A percentile compares a stretch with the other conserved stretches of the same genome.
Conservation (phyloP, 495 filamentous ascomycete genomes). For the Xanthoparmelia taractica region DNA sequence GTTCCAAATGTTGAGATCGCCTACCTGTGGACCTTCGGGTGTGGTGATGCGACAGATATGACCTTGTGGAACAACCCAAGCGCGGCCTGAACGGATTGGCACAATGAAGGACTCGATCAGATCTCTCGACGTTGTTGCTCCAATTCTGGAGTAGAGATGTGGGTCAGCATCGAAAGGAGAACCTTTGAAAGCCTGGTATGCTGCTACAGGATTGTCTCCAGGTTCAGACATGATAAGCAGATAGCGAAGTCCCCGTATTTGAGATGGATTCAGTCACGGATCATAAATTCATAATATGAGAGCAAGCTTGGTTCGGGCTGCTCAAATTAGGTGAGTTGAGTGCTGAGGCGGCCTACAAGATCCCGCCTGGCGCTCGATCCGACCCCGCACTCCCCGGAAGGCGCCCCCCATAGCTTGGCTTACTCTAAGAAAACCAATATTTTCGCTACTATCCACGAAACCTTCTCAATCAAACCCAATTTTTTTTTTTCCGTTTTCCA, state of each 20-base stretch:
- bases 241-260: not conserved
- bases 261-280: not conserved
- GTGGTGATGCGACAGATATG: constrained; percentile 64
- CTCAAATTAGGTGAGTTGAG: not conserved
- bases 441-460: no score
- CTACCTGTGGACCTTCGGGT: constrained; percentile 67
- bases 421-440: no score
- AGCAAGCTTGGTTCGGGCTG: not conserved
- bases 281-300: not conserved
- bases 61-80: constrained; percentile 55
- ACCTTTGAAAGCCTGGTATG: constrained; percentile 39
- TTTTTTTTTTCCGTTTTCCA: not conserved
- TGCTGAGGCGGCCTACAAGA: not conserved
- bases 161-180: constrained; percentile 40
- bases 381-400: no score
- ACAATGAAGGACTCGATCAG: constrained; percentile 38
- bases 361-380: not conserved
- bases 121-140: constrained; percentile 31
- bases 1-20: constrained; percentile 77
- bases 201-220: constrained; percentile 20
- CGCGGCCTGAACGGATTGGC: constrained; percentile 52
- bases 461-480: not conserved
- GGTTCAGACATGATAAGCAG: not conserved
- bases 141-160: constrained; percentile 33
- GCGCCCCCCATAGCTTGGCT: not conserved